These are phyloP conservation scores for Haematococcus sp. DNA, from an alignment of 139 green algal genomes.

Conservation along the genomic window DNA sequence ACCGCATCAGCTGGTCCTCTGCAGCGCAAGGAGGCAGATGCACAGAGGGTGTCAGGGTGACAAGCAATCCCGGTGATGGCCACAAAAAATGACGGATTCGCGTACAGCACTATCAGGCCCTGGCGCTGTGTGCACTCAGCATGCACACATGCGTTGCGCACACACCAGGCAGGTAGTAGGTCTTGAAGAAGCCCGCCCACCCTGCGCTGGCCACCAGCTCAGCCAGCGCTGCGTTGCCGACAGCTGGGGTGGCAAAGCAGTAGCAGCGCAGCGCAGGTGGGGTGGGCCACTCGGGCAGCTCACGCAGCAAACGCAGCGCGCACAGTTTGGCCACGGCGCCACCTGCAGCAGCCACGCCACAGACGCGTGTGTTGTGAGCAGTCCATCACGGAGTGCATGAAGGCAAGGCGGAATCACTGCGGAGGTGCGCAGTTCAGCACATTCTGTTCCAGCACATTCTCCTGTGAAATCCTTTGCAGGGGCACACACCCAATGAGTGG, in stretches of 20 bases:
- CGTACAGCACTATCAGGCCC: background rate
- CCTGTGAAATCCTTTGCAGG: too few relatives aligned
- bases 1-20: constrained; percentile 48
- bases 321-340: constrained; percentile 74
- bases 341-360: constrained; percentile 31
- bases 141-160: background rate
- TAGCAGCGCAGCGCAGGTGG: constrained; percentile 52
- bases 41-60: background rate
- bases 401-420: too few relatives aligned
- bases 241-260: constrained; percentile 67
- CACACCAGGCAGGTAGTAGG: constrained; percentile 64
- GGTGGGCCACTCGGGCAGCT: constrained; percentile 25
- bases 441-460: too few relatives aligned
- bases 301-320: constrained; percentile 58
- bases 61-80: background rate
- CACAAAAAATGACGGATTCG: background rate
- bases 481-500: constrained; percentile 54
- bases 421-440: too few relatives aligned
- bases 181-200: constrained; percentile 56
- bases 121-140: background rate
- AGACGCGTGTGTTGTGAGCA: background rate
- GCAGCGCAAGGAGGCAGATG: background rate
- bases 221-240: constrained; percentile 71
- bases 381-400: background rate
- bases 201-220: constrained; percentile 47